A percentile compares a stretch with the other conserved stretches of the same genome.
Conservation (phyloP, 73 alveolate genomes). For the Stentor coeruleus region DNA sequence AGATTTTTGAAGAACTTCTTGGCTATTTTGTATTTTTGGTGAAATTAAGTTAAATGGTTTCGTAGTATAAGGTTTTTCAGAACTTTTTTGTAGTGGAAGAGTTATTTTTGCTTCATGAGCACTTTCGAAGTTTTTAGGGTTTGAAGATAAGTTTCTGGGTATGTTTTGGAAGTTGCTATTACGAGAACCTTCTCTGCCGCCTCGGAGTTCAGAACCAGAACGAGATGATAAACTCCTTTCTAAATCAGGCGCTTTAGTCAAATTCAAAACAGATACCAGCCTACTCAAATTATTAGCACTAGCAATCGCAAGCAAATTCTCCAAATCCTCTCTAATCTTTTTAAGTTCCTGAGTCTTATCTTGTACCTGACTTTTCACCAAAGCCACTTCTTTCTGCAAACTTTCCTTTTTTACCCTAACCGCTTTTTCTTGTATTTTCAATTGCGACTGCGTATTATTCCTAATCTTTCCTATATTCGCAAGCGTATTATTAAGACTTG, state of each 20-base stretch:
- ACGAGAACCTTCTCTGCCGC: not conserved
- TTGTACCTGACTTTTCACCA: not conserved
- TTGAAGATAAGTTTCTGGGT: too few relatives aligned
- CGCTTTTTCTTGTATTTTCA: not conserved
- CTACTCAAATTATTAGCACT: not conserved
- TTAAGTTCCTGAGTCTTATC: not conserved
- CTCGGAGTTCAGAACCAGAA: not conserved
- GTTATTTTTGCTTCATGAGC: too few relatives aligned
- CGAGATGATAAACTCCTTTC: too few relatives aligned
- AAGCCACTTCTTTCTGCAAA: not conserved
- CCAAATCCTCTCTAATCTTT: not conserved
- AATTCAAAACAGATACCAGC: not conserved
- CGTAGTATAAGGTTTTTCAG: too few relatives aligned
- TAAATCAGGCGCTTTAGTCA: too few relatives aligned
- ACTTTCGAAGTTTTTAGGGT: too few relatives aligned
- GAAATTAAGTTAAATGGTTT: too few relatives aligned
- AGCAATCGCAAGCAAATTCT: not conserved
- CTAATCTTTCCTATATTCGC: not conserved
- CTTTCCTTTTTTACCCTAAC: not conserved
- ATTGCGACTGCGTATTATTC: not conserved
- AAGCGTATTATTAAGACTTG: not conserved
- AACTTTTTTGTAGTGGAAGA: too few relatives aligned
- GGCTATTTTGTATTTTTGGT: too few relatives aligned
- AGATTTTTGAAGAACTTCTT: too few relatives aligned
- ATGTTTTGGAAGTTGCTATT: not conserved